phyloP scores from a whole-genome alignment of 2,329 filamentous ascomycete species.

The Penicillium sp. region DNA sequence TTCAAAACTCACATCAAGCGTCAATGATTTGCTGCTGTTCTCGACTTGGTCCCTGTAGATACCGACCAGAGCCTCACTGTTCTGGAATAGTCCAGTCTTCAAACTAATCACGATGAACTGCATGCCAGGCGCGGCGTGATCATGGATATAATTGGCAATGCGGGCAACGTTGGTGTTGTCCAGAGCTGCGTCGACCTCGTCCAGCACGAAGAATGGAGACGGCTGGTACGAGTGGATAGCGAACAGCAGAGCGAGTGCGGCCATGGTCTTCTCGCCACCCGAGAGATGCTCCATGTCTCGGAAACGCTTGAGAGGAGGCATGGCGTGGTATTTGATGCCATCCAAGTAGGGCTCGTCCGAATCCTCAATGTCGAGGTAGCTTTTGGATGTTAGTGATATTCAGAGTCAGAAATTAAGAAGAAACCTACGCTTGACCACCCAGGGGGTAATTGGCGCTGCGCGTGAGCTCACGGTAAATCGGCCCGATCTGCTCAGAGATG shows the following conservation, averaged over 20 bases:
- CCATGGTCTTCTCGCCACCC: constrained; percentile 98
- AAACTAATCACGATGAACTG: constrained; percentile 98
- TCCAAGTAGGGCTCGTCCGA: constrained; percentile 94
- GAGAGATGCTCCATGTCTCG: constrained; percentile 98
- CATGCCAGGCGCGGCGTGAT: constrained; percentile 94
- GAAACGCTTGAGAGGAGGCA: constrained; percentile 97
- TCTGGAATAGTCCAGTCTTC: constrained; percentile 93
- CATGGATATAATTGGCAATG: constrained; percentile 92
- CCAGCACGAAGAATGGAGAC: constrained; percentile 93
- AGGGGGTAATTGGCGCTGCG: constrained; percentile 86
- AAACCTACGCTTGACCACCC: constrained; percentile 67
- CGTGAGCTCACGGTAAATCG: constrained; percentile 94
- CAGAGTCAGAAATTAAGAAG: not conserved
- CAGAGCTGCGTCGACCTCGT: constrained; percentile 96
- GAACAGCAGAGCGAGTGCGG: constrained; percentile 90
- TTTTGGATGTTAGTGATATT: constrained; percentile 21
- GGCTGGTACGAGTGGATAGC: constrained; percentile 96
- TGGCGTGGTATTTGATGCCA: constrained; percentile 97
- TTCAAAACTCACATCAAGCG: constrained; percentile 79
- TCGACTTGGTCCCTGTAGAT: constrained; percentile 93
- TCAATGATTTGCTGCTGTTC: constrained; percentile 88
- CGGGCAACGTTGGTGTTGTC: constrained; percentile 96
- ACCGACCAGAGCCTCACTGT: constrained; percentile 91
- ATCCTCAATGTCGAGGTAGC: constrained; percentile 90
- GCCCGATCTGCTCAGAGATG: constrained; percentile 89